Conservation (phyloP, 305 asterid species). For the Fraxinus xanthoxyloides region DNA sequence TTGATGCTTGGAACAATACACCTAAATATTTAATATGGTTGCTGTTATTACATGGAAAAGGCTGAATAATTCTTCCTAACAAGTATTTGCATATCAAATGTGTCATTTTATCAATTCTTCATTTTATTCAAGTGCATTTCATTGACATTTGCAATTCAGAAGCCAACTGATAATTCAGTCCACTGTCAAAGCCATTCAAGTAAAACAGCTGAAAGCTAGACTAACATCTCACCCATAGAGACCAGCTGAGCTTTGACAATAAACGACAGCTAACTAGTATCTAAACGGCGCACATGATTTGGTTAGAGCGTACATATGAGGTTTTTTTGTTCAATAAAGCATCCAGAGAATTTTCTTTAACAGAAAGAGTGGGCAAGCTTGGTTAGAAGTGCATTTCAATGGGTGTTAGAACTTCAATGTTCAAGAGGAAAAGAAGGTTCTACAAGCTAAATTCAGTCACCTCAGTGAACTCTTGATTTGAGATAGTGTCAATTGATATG, state of each 20-base stretch:
- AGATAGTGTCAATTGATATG: slow-evolving; percentile 81
- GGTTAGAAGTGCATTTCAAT: background rate
- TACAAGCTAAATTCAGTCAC: slow-evolving; percentile 37
- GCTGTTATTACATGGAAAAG: slow-evolving; percentile 11
- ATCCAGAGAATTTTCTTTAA: background rate
- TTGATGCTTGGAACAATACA: background rate
- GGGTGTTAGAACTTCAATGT: background rate
- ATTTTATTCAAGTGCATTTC: slow-evolving; percentile 4
- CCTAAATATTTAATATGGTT: background rate
- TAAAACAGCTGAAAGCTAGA: slow-evolving; percentile 6
- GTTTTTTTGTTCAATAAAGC: background rate
- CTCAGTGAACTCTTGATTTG: slow-evolving; percentile 99
- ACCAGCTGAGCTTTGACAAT: slow-evolving; percentile 7
- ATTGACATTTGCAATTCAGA: slow-evolving; percentile 1
- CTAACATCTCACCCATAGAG: slow-evolving; percentile 2
- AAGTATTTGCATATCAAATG: background rate
- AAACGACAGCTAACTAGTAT: background rate
- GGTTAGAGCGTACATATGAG: background rate
- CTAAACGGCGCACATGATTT: background rate
- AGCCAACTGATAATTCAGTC: background rate
- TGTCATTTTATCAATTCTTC: background rate
- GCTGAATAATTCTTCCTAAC: background rate
- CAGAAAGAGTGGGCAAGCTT: slow-evolving; percentile 5
- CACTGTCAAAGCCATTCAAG: slow-evolving; percentile 12
- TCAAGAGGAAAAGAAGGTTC: slow-evolving; percentile 14